These are phyloP conservation scores for Candida pseudoglaebosa DNA, from an alignment of 805 yeast species.

Conservation along the genomic window DNA sequence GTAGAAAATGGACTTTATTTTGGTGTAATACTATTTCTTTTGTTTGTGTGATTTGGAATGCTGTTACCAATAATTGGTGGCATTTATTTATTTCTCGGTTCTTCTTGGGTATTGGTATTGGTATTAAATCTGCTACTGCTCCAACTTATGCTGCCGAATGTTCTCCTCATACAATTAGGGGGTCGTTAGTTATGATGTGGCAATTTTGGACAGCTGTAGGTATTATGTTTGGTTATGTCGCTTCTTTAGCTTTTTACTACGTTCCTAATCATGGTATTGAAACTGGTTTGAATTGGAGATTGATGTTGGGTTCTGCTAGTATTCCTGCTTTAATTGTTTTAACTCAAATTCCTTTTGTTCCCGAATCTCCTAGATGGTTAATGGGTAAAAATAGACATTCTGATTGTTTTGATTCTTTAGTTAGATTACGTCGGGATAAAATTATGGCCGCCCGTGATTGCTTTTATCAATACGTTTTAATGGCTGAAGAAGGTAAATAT, in stretches of 20 bases:
- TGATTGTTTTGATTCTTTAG: slow-evolving; percentile 50
- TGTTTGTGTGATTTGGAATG: slow-evolving; percentile 65
- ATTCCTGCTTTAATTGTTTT: slow-evolving; percentile 53
- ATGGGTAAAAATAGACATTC: slow-evolving; percentile 47
- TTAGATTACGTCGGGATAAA: slow-evolving; percentile 40
- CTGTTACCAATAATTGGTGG: slow-evolving; percentile 56
- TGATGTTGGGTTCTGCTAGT: slow-evolving; percentile 62
- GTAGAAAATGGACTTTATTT: slow-evolving; percentile 60
- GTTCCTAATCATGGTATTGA: slow-evolving; percentile 46
- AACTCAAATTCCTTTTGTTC: slow-evolving; percentile 49
- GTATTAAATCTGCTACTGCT: slow-evolving; percentile 63
- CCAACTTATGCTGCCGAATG: slow-evolving; percentile 67
- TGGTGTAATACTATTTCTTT: slow-evolving; percentile 57
- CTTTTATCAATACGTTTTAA: slow-evolving; percentile 53
- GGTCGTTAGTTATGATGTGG: slow-evolving; percentile 68
- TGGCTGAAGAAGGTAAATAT: slow-evolving; percentile 58
- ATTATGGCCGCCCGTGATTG: slow-evolving; percentile 64
- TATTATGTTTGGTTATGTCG: slow-evolving; percentile 61
- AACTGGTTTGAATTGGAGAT: slow-evolving; percentile 52
- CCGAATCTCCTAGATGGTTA: slow-evolving; percentile 71
- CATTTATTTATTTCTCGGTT: slow-evolving; percentile 33
- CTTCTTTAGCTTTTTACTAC: slow-evolving; percentile 55
- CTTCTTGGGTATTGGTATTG: slow-evolving; percentile 58
- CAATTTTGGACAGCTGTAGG: slow-evolving; percentile 76
- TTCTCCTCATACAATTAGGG: slow-evolving; percentile 55